Evolutionary conservation across 257 asterid genomes (phyloP).

Genomic region (Solanum pimpinellifolium): DNA sequence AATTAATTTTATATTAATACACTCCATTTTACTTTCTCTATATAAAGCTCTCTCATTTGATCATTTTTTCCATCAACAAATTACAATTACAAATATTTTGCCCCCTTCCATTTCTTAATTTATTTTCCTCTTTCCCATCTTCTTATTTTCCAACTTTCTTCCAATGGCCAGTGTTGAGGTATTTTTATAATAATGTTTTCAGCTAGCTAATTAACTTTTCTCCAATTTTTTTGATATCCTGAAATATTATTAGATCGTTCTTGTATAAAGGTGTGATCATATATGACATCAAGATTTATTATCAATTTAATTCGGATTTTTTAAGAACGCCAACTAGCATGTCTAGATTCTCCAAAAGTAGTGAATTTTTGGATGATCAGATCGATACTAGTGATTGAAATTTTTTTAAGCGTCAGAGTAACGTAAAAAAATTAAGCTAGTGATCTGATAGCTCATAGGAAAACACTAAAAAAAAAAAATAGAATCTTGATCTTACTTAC

Average conservation of each 20-base stretch:
- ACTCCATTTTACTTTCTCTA: background rate
- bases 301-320: background rate
- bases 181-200: background rate
- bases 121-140: background rate
- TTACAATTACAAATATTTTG: background rate
- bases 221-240: background rate
- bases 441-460: background rate
- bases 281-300: background rate
- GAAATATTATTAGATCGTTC: background rate
- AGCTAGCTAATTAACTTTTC: background rate
- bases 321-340: accelerated
- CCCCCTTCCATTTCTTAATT: background rate
- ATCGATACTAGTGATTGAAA: background rate
- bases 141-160: background rate
- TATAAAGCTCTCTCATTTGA: background rate
- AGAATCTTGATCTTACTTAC: background rate
- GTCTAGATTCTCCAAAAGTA: accelerated
- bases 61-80: constrained; percentile 1
- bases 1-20: background rate
- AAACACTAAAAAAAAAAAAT: background rate
- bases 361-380: background rate
- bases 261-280: background rate
- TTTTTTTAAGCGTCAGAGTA: background rate
- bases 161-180: constrained; percentile 10
- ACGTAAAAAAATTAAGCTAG: background rate